Evolutionary conservation across 1,284 basidiomycete species (phyloP).

Genomic region (Trametes polyzona): DNA sequence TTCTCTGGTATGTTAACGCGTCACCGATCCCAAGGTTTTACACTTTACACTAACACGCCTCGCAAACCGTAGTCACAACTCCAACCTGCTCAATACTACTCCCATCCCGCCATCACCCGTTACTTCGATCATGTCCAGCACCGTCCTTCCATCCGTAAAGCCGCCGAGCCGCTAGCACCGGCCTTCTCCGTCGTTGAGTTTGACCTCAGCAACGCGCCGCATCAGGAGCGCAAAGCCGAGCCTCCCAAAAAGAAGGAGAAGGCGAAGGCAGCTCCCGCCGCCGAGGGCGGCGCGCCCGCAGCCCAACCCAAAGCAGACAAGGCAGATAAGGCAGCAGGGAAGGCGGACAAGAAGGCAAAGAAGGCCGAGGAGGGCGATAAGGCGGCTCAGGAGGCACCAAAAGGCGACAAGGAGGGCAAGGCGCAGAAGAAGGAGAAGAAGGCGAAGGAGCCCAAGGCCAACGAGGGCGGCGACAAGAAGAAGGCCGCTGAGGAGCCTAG

Average conservation of each 20-base stretch:
- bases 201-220: slow-evolving; percentile 78
- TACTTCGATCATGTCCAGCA: slow-evolving; percentile 95
- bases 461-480: slow-evolving; percentile 42
- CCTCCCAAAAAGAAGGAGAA: slow-evolving; percentile 85
- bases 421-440: slow-evolving; percentile 53
- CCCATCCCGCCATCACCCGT: slow-evolving; percentile 81
- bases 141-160: slow-evolving; percentile 58
- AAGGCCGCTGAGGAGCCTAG: slow-evolving; percentile 54
- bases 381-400: slow-evolving; percentile 32
- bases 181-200: slow-evolving; percentile 68
- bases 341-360: slow-evolving; percentile 32
- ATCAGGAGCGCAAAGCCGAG: slow-evolving; percentile 71
- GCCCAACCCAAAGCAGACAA: slow-evolving; percentile 32
- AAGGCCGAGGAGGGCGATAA: slow-evolving; percentile 32
- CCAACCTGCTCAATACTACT: slow-evolving; percentile 69
- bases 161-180: slow-evolving; percentile 55
- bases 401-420: slow-evolving; percentile 36
- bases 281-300: slow-evolving; percentile 28
- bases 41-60: not conserved
- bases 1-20: slow-evolving; percentile 59
- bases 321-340: slow-evolving; percentile 31
- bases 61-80: slow-evolving; percentile 66
- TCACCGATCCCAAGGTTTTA: not conserved
- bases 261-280: slow-evolving; percentile 44
- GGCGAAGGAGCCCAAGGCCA: slow-evolving; percentile 46